phyloP scores from a whole-genome alignment of 176 grass and related monocot genomes.

The Rhynchospora breviuscula region DNA sequence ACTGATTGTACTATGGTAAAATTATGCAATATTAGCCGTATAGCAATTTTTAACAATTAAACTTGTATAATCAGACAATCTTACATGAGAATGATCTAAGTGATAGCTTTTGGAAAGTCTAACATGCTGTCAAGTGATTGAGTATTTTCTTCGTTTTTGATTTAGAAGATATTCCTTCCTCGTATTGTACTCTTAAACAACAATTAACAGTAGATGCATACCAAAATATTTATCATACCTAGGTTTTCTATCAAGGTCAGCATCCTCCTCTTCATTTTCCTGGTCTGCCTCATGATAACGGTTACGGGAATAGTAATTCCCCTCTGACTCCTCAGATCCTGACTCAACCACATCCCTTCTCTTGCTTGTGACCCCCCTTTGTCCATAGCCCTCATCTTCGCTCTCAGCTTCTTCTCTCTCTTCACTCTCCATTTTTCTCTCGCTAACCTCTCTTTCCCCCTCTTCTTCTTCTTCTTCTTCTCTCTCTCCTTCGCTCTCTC shows the following conservation, averaged over 20 bases:
- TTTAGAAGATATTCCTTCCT: neutral
- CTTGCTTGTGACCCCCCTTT: conserved; percentile 57
- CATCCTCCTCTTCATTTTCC: conserved; percentile 51
- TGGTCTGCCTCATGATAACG: conserved; percentile 23
- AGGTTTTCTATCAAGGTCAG: conserved; percentile 37
- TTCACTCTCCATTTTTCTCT: conserved; percentile 34
- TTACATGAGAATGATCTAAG: neutral
- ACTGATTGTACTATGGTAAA: neutral
- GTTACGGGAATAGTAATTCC: conserved; percentile 46
- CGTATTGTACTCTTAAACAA: neutral
- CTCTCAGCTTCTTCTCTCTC: conserved; percentile 31
- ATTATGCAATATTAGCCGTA: neutral
- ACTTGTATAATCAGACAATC: neutral
- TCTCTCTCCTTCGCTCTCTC: conserved; percentile 63
- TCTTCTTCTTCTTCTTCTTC: conserved; percentile 57
- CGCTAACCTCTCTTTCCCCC: conserved; percentile 42
- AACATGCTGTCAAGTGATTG: conserved; percentile 8
- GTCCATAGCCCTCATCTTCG: conserved; percentile 66
- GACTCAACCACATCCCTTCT: conserved; percentile 67
- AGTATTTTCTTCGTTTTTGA: no score
- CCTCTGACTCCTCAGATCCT: conserved; percentile 81
- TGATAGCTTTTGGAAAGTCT: neutral
- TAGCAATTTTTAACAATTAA: neutral
- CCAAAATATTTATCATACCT: conserved; percentile 38
- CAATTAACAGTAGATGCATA: conserved; percentile 7